These are phyloP conservation scores for Fraxinus anomala DNA, from an alignment of 257 asterid genomes.

Conservation along the genomic window DNA sequence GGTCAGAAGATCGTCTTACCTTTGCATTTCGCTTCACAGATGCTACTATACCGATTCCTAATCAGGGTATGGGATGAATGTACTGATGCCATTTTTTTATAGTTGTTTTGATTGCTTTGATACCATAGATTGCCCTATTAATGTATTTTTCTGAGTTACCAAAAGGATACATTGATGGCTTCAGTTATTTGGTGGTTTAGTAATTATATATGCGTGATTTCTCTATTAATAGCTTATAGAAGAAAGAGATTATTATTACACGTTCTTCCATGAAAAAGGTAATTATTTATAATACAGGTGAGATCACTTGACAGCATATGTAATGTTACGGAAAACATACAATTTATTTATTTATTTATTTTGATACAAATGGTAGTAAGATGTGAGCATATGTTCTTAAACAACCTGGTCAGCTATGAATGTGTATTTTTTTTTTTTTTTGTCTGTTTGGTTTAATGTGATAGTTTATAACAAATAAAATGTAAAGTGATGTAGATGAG, in stretches of 20 bases:
- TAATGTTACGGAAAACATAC: neutral
- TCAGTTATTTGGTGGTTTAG: conserved; percentile 18
- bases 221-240: conserved; percentile 24
- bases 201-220: neutral
- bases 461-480: neutral
- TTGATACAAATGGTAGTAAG: neutral
- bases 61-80: conserved; percentile 66
- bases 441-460: conserved; percentile 2
- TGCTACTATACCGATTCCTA: conserved; percentile 69
- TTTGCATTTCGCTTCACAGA: conserved; percentile 98
- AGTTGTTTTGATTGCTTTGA: conserved; percentile 27
- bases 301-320: neutral
- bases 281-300: neutral
- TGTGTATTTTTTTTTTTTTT: neutral
- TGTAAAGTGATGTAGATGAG: neutral
- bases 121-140: conserved; percentile 3
- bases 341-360: conserved; percentile 3
- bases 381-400: conserved; percentile 18
- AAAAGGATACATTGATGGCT: neutral
- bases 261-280: conserved; percentile 9
- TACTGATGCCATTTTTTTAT: conserved; percentile 19
- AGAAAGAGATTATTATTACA: conserved; percentile 1
- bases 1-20: conserved; percentile 95
- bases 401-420: conserved; percentile 20
- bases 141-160: conserved; percentile 8